phyloP scores from a whole-genome alignment of 2,329 filamentous ascomycete genomes.

The Fusarium hostae region DNA sequence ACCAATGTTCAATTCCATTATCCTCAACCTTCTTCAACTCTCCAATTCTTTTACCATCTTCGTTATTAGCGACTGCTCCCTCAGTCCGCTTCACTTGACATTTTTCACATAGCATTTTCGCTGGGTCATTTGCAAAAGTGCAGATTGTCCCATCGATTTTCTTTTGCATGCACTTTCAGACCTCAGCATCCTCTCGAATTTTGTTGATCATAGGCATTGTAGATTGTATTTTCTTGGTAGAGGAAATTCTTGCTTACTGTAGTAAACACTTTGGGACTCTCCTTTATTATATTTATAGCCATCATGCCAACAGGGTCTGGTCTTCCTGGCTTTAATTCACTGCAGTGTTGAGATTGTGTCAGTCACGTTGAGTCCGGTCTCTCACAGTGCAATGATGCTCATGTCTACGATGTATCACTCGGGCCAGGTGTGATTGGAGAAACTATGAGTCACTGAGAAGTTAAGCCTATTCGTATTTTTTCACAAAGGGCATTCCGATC shows the following conservation, averaged over 20 bases:
- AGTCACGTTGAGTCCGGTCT: accelerated
- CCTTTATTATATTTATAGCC: background rate
- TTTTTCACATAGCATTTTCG: background rate
- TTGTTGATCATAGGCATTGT: background rate
- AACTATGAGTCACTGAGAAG: accelerated
- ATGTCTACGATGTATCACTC: background rate
- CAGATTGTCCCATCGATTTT: background rate
- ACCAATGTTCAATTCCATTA: background rate
- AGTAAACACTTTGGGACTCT: too few species aligned
- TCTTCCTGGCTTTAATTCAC: accelerated
- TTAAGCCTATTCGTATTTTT: accelerated
- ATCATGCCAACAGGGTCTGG: accelerated
- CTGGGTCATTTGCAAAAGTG: background rate
- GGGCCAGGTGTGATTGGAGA: accelerated
- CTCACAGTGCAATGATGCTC: accelerated
- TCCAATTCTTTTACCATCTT: background rate
- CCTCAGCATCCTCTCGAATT: background rate
- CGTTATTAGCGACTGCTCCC: background rate
- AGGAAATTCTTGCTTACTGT: accelerated
- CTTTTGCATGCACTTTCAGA: background rate
- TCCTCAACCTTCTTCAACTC: background rate
- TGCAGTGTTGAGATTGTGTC: accelerated
- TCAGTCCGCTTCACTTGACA: background rate
- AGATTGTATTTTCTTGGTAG: accelerated
- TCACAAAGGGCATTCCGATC: background rate